Percentiles rank a stretch among this genome's conserved stretches.
phyloP scores from a whole-genome alignment of 2,329 filamentous ascomycete species.

The Calonectria hongkongensis region DNA sequence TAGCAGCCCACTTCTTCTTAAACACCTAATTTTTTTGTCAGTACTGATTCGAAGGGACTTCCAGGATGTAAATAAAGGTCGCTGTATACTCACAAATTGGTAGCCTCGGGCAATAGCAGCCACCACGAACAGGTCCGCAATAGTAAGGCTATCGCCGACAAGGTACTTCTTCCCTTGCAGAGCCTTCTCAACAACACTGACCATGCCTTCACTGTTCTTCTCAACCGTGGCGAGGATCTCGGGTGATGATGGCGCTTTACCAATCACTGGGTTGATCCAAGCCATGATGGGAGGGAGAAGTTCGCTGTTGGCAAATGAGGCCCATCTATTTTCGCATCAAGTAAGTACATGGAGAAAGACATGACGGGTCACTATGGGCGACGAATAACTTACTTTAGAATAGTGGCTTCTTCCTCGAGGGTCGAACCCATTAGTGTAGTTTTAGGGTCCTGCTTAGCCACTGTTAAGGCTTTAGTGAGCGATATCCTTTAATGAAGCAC shows the following conservation, averaged over 20 bases:
- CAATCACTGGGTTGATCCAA: slow-evolving; percentile 41
- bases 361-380: not conserved
- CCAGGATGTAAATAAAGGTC: too few relatives aligned
- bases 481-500: too few relatives aligned
- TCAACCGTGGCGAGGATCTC: slow-evolving; percentile 35
- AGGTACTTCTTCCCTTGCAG: slow-evolving; percentile 33
- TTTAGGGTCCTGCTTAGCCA: slow-evolving; percentile 41
- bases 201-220: slow-evolving; percentile 39
- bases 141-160: slow-evolving; percentile 31
- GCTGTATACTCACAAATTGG: slow-evolving; percentile 21
- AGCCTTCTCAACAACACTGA: slow-evolving; percentile 35
- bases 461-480: not conserved
- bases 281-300: slow-evolving; percentile 39
- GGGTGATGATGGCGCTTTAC: slow-evolving; percentile 32
- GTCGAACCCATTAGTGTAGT: slow-evolving; percentile 33
- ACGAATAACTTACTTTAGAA: slow-evolving; percentile 31
- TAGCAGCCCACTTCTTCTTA: slow-evolving; percentile 37
- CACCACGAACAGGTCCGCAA: slow-evolving; percentile 39
- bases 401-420: slow-evolving; percentile 37
- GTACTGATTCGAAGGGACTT: not conserved
- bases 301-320: slow-evolving; percentile 39
- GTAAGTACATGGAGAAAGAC: not conserved
- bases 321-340: slow-evolving; percentile 17
- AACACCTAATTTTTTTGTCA: slow-evolving; percentile 31
- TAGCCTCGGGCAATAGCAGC: slow-evolving; percentile 37